Base-by-base conservation (phyloP, 805 yeast species). In the Yarrowia keelungensis region DNA sequence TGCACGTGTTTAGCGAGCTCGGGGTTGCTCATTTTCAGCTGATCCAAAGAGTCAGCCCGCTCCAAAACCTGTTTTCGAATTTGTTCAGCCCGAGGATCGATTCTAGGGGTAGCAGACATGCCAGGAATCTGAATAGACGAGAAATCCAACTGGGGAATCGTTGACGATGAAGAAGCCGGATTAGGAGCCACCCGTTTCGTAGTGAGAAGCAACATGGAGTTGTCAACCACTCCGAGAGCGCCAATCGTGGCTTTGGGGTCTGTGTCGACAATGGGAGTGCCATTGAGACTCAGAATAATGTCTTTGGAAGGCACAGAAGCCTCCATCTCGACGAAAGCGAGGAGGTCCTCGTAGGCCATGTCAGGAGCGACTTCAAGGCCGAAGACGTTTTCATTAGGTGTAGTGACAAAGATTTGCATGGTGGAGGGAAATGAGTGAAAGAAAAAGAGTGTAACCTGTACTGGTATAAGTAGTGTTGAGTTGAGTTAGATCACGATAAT, bases 1-100 rank as follows among this genome's bases (percentile, higher is more conserved):
- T 85, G 74, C 19, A 89, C 71, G 7, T 80, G 78, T 5, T 77
- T 74, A 1, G 81, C 82, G 10, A 88, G 76, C 15, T 79, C 82
- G 7, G 92, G 91, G 56, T 83, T 79, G 42, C 51, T 43, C 42
- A 22, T 12, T 35, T 59, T 59, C 35, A 59, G 51, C 41, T 42
- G 45, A 11, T 59, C 51, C 65, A 59, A 19, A 36, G 65, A 59
- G 5, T 32, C 65, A 2, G 41, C 12, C 0, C 35, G 51, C 14
- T 16, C 65, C 51, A 59, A n/a, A 8, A 59, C 32, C 51, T 59
- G 51, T 32, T 10, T 59, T 16, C 65, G 65, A 19, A 45, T 59
- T 42, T 43, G 41, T 16, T 59, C 65, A 12, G 51, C 51, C 3
- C 65, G 42, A 3, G 65, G 65, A 35, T 59, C 65, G 35, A 59